Conservation (phyloP, 331 rosid genomes). For the Spiraea crenata region DNA sequence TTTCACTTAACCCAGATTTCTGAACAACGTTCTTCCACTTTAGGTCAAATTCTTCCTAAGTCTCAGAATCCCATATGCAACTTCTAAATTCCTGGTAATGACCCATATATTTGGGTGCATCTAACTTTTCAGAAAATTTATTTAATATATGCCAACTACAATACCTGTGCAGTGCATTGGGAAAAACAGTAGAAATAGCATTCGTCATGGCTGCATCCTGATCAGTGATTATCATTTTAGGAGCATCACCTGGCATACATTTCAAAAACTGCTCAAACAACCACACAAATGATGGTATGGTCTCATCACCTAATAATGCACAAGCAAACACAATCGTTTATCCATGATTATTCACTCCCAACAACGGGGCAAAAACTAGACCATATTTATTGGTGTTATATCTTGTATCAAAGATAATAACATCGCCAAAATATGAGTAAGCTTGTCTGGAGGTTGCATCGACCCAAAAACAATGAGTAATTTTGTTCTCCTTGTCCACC, state of each 20-base stretch:
- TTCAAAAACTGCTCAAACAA: not conserved
- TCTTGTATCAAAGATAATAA: not conserved
- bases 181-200: not conserved
- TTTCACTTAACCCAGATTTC: not conserved
- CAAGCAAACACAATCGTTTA: not conserved
- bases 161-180: not conserved
- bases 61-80: not conserved
- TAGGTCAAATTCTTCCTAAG: not conserved
- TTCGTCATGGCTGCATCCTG: not conserved
- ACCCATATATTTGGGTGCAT: not conserved
- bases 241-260: not conserved
- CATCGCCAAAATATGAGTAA: not conserved
- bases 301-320: not conserved
- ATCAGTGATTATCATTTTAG: not conserved
- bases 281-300: not conserved
- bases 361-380: not conserved
- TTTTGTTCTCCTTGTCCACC: not conserved
- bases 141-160: not conserved
- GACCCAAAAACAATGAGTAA: not conserved
- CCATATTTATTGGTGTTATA: not conserved
- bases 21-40: not conserved
- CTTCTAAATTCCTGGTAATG: not conserved
- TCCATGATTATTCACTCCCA: not conserved
- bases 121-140: not conserved
- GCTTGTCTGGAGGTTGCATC: not conserved